Conservation (phyloP, 2,329 filamentous ascomycete genomes). For the Ampelomyces quisqualis region DNA sequence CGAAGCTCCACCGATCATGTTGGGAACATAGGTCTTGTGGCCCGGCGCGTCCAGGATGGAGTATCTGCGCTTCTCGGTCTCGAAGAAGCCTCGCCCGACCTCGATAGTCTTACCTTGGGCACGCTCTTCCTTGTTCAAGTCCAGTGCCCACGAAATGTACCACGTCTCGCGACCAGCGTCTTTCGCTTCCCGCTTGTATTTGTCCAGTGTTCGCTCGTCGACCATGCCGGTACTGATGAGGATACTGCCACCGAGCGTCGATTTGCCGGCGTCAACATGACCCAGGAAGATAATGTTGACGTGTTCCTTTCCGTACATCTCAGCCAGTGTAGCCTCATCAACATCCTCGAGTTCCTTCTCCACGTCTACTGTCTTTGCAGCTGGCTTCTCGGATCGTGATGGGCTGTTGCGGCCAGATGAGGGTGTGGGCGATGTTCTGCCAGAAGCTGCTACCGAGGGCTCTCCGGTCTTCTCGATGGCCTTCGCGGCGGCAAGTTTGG, state of each 20-base stretch:
- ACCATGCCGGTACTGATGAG: slow-evolving; percentile 96
- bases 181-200: slow-evolving; percentile 88
- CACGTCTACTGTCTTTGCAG: slow-evolving; percentile 75
- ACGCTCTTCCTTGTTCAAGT: slow-evolving; percentile 94
- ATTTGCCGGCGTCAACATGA: slow-evolving; percentile 98
- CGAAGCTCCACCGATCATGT: slow-evolving; percentile 92
- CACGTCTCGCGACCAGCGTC: slow-evolving; percentile 95
- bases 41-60: slow-evolving; percentile 95
- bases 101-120: slow-evolving; percentile 98
- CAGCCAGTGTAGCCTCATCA: slow-evolving; percentile 81
- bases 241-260: slow-evolving; percentile 89
- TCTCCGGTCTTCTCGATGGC: slow-evolving; percentile 90
- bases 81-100: slow-evolving; percentile 87
- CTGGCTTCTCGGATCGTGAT: slow-evolving; percentile 59
- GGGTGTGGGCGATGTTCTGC: slow-evolving; percentile 76
- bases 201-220: slow-evolving; percentile 97
- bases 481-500: slow-evolving; percentile 84
- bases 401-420: slow-evolving; percentile 85
- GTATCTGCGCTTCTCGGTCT: slow-evolving; percentile 94
- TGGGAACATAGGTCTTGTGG: slow-evolving; percentile 96
- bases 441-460: slow-evolving; percentile 55
- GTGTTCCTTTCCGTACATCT: slow-evolving; percentile 93
- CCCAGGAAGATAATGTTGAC: slow-evolving; percentile 98
- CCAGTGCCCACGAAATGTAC: slow-evolving; percentile 98
- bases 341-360: slow-evolving; percentile 78